Evolutionary conservation across 495 filamentous ascomycete genomes (phyloP), one percentile per base, ranked within the genome.

Genomic region (Penicillium pancosmium): DNA sequence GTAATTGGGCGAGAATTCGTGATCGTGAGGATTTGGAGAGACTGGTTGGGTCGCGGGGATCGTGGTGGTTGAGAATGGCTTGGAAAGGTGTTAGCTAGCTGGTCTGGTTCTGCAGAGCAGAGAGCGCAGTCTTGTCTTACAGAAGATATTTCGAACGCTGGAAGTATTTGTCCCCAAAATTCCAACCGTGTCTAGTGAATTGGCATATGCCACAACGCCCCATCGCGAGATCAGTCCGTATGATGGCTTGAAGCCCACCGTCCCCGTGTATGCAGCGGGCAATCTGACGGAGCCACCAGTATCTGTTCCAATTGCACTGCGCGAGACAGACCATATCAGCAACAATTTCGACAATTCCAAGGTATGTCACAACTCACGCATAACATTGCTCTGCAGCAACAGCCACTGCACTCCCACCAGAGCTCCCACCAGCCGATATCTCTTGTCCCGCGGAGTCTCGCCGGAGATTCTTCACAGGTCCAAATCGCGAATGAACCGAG

Each of bases 161-260:
- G 69, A 65, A 0, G 83, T 83, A 6, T 69, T 77, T 35, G 64
- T 72, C 1, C 85, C 86, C 48, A 98, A 55, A 2, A 98, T 80
- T 0, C 95, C 95, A 5, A 98, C 91, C 2, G 94, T 98, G 68
- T 98, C 94, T 7, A 98, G 71, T 4, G 92, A 96, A 66, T 98
- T 97, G 16, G 95, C 94, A 70, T 98, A 98, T 19, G 93, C 89
- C 31, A 98, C 82, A 9, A 98, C 93, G 16, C 94, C 94, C 83
- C 88, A 92, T 49, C 94, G 82, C 53, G 91, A 95, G 34, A 93
- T 66, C 62, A 89, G 71, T 10, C 91, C 92, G 67, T 95, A 95
- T 5, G 91, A 95, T 13, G 94, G 94, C 73, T 98, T 98, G 75
- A 92, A 97, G 0, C 94, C 94, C 23, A 95, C 82, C 12, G 86